Percentiles rank a stretch among this genome's conserved stretches.
These are phyloP conservation scores for Cladosporium cucumerinum DNA, from an alignment of 2,329 filamentous ascomycete species.

Conservation along the genomic window DNA sequence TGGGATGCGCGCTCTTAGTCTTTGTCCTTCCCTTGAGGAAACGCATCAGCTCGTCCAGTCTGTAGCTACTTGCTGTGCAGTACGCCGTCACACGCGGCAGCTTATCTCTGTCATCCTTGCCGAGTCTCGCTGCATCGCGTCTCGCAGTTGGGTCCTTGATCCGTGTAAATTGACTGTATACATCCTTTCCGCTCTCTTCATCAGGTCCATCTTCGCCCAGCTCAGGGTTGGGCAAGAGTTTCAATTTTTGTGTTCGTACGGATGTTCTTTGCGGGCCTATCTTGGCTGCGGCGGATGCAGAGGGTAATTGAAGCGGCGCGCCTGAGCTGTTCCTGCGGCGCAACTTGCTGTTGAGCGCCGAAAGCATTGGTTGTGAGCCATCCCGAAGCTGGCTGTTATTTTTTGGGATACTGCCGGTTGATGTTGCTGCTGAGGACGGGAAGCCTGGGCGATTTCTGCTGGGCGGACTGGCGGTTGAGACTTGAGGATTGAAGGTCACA, in stretches of 20 bases:
- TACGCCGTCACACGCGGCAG: constrained; percentile 93
- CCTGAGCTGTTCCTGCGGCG: constrained; percentile 82
- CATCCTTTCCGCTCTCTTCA: constrained; percentile 89
- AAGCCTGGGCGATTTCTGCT: constrained; percentile 34
- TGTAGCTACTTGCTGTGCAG: constrained; percentile 88
- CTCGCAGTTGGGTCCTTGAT: constrained; percentile 96
- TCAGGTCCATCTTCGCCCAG: constrained; percentile 72
- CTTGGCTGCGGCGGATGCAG: constrained; percentile 56
- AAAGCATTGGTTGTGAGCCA: constrained; percentile 60
- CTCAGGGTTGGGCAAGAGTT: constrained; percentile 89
- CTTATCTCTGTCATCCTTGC: constrained; percentile 85
- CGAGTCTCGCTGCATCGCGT: constrained; percentile 84
- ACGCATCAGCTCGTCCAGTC: constrained; percentile 82
- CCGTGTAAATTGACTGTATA: constrained; percentile 95
- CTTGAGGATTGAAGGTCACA: constrained; percentile 72
- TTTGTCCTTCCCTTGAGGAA: constrained; percentile 84
- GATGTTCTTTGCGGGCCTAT: constrained; percentile 93
- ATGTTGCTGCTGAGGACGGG: constrained; percentile 31
- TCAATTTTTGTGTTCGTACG: constrained; percentile 93
- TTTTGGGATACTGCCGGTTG: constrained; percentile 28
- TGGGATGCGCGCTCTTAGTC: constrained; percentile 75
- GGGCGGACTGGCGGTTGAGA: constrained; percentile 45
- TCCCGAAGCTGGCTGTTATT: constrained; percentile 37
- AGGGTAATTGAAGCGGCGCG: constrained; percentile 47
- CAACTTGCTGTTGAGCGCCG: constrained; percentile 81